Conservation (phyloP, 2,329 filamentous ascomycete genomes). For the Leptographium lundbergii region DNA sequence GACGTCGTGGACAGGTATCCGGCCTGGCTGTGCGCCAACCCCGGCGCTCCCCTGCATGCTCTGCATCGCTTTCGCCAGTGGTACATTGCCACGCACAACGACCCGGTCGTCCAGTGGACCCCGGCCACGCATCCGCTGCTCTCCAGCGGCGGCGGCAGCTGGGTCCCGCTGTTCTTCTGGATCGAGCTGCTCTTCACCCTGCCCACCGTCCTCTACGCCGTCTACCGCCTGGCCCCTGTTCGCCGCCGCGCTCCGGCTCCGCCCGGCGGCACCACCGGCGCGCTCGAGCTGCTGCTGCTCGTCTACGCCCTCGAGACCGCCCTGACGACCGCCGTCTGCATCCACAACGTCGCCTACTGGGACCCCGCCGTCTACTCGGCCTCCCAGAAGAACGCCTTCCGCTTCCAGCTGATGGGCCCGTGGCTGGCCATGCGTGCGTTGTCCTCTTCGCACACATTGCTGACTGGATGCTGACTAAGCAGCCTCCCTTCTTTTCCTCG, state of each 20-base stretch:
- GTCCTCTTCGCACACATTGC: not conserved
- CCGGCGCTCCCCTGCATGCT: constrained; percentile 33
- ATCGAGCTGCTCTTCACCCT: constrained; percentile 38
- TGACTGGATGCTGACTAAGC: not conserved
- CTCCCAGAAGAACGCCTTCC: constrained; percentile 31
- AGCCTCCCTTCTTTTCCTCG: constrained; percentile 38
- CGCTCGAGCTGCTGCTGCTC: constrained; percentile 36
- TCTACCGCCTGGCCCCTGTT: constrained; percentile 23
- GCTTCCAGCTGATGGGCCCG: constrained; percentile 37
- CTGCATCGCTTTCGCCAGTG: constrained; percentile 30
- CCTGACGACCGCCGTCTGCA: constrained; percentile 38
- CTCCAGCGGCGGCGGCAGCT: constrained; percentile 21
- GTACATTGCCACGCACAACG: constrained; percentile 36
- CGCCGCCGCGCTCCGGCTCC: not conserved
- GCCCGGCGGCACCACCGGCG: constrained; percentile 20
- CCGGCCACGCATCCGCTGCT: constrained; percentile 11
- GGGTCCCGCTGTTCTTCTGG: constrained; percentile 38
- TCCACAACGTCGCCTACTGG: constrained; percentile 37
- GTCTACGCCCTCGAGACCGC: constrained; percentile 38
- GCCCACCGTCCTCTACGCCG: constrained; percentile 35
- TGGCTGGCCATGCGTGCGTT: constrained; percentile 41
- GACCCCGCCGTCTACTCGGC: constrained; percentile 29
- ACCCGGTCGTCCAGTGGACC: constrained; percentile 36
- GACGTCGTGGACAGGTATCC: constrained; percentile 44
- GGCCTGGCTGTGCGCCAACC: constrained; percentile 26